phyloP scores from a whole-genome alignment of 441 rosid species.

The Jatropha multifida region DNA sequence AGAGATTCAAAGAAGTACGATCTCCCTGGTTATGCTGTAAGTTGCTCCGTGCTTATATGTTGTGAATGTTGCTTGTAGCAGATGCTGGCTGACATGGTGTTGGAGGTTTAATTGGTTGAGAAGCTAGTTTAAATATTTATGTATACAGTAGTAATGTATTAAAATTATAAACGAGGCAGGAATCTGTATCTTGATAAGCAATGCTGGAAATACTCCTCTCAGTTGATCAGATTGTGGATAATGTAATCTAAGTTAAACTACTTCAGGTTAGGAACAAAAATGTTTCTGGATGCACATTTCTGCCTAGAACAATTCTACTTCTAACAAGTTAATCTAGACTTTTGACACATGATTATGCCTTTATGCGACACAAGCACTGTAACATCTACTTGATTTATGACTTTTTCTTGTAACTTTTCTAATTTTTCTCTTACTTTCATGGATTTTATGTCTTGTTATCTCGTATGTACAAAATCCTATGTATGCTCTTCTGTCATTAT shows the following conservation, averaged over 20 bases:
- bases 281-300: conserved; percentile 3
- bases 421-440: neutral
- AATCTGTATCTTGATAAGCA: neutral
- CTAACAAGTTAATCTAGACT: conserved; percentile 2
- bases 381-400: neutral
- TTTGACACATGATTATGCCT: neutral
- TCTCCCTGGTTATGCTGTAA: conserved; percentile 89
- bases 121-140: neutral
- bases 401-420: conserved; percentile 1
- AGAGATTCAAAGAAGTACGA: conserved; percentile 58
- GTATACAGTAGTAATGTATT: neutral
- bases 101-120: neutral
- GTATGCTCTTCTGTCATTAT: neutral
- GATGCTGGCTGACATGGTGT: neutral
- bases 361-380: neutral
- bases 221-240: neutral
- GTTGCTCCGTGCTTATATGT: conserved; percentile 24
- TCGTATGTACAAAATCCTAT: neutral
- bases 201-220: neutral
- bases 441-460: neutral
- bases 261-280: neutral
- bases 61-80: neutral
- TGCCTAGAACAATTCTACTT: neutral
- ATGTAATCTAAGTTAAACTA: neutral
- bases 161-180: neutral